Evolutionary conservation across 2,329 filamentous ascomycete genomes (phyloP).

Genomic region (Penicillium rolfsii): DNA sequence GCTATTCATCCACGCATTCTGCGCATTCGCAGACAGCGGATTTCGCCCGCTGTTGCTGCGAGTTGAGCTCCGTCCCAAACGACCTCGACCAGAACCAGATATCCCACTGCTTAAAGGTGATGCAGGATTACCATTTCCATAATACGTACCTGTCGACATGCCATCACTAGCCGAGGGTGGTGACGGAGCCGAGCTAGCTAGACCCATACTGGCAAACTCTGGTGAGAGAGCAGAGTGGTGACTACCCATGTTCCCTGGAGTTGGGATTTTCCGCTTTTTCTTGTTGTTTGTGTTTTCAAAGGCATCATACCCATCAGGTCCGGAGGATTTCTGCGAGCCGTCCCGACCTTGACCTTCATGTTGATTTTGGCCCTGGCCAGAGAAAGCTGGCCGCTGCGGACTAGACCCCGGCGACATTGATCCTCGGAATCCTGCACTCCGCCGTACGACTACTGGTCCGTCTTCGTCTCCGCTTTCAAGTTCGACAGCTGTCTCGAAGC

Average conservation of each 20-base stretch:
- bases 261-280: conserved; percentile 97
- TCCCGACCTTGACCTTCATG: neutral
- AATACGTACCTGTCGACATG: conserved; percentile 55
- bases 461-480: conserved; percentile 67
- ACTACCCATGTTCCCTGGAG: conserved; percentile 70
- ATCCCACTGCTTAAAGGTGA: conserved; percentile 68
- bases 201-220: conserved; percentile 67
- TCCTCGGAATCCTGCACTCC: conserved; percentile 47
- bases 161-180: conserved; percentile 52
- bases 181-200: conserved; percentile 53
- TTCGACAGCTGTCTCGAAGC: conserved; percentile 59
- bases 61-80: conserved; percentile 66
- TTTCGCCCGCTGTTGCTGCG: conserved; percentile 61
- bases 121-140: conserved; percentile 59
- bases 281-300: conserved; percentile 99
- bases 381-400: conserved; percentile 32
- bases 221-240: conserved; percentile 63
- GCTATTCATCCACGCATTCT: conserved; percentile 57
- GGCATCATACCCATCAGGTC: conserved; percentile 90
- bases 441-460: conserved; percentile 46
- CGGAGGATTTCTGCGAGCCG: conserved; percentile 57
- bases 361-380: conserved; percentile 27
- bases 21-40: conserved; percentile 63
- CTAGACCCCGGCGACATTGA: conserved; percentile 39
- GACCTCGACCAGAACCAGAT: conserved; percentile 81